Base-by-base conservation (phyloP, 2,329 filamentous ascomycete species). In the Dactylonectria estremocensis region DNA sequence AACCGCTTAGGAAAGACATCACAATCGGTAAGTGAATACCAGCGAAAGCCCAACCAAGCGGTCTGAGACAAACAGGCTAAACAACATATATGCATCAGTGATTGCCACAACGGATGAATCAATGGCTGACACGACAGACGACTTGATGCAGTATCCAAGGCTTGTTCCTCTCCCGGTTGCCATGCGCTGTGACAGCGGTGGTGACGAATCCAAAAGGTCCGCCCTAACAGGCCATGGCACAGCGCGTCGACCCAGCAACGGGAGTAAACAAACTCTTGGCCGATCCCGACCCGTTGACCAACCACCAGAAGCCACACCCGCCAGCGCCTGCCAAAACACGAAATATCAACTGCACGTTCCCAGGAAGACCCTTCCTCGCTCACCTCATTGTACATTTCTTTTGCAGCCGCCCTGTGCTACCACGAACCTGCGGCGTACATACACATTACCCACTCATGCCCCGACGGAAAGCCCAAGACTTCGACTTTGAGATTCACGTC, bases 401-500 rank as follows among this genome's bases (percentile, higher is more conserved):
- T 57, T 66, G 66, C 52, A 48, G 37, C 49, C 50, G 49, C 49
- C 58, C 48, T 68, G 70, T 77, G 63, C 59, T 62, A 70, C 66
- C 72, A 46, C 54, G 61, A 68, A 61, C 54, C 55, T 52, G 37
- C 61, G 62, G 53, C 64, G 61, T 66, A 63, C 67, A 69, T 66
- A 72, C 61, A 53, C 46, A 64, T 59, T 48, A 65, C 56, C 57
- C 68, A 61, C 58, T 55, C 60, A 78, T 78, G 75, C 72, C 76
- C 74, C 75, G 78, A 69, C 74, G 74, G 46, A 74, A 70, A 68
- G 72, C 68, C 55, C 71, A 76, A 62, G 80, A 84, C 67, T 72
- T 80, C 71, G 81, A 86, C 70, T 86, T 87, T 68, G 77, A 85
- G 9, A 87, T 85, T 70, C 83, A 84, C 79, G 79, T 85, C 73